Conservation (phyloP, 306 rosid genomes). For the Mimosa bimucronata region DNA sequence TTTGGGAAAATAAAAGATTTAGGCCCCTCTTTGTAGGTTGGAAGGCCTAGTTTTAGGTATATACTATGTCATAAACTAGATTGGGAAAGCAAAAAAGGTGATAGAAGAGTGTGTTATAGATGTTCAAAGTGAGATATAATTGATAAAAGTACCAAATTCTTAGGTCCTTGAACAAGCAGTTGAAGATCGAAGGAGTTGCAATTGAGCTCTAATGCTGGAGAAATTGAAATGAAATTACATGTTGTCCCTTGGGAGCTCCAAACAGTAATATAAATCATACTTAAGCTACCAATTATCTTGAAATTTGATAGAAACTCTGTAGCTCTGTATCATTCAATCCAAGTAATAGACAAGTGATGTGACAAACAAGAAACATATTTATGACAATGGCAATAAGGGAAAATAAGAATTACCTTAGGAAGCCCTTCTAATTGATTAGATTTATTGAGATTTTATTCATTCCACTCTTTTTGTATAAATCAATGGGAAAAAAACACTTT, state of each 20-base stretch:
- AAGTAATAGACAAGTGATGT: not conserved
- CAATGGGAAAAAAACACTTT: slow-evolving; percentile 29
- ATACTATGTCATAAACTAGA: too few species aligned
- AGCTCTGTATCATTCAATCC: not conserved
- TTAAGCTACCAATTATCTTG: not conserved
- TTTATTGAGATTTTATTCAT: not conserved
- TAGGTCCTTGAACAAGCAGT: not conserved
- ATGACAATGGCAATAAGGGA: not conserved
- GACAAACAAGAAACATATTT: not conserved
- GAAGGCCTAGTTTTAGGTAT: too few species aligned
- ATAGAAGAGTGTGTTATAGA: not conserved
- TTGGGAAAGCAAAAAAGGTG: too few species aligned
- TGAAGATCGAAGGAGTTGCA: not conserved
- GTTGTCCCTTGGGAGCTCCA: not conserved
- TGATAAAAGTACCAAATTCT: not conserved
- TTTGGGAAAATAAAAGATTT: not conserved
- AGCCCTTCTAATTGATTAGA: slow-evolving; percentile 50
- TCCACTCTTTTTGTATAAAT: slow-evolving; percentile 13
- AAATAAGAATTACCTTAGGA: slow-evolving; percentile 43
- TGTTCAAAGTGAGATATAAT: not conserved
- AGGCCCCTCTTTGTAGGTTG: not conserved
- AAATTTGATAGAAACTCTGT: not conserved
- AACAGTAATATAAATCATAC: not conserved
- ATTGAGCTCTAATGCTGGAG: not conserved
- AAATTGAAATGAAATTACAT: not conserved